Evolutionary conservation across 208 protist genomes (phyloP), one percentile per base, ranked within the genome.

Genomic region (Leishmania braziliensis): DNA sequence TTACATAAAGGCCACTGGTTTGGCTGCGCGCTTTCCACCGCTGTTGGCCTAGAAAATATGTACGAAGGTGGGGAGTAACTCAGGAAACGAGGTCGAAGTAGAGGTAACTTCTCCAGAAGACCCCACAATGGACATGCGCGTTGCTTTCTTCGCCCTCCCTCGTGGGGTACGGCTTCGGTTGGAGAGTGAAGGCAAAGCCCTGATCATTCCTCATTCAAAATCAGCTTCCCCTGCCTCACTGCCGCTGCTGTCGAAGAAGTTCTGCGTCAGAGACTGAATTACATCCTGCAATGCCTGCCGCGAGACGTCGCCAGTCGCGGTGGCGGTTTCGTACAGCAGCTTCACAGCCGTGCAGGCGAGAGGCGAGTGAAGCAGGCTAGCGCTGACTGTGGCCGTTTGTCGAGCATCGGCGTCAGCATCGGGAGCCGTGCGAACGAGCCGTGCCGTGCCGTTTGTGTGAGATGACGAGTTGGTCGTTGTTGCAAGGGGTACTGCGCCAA

Each of bases 261-360:
- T 83, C 53, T 84, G 68, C 53, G 88, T 71, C n/a, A 95, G 85
- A 36, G 83, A 48, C 39, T 85, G 78, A 29, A 93, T 69, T 0
- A 72, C 68, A n/a, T 88, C 83, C 46, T 89, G 86, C 75, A 95
- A 84, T 36, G 86, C 80, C 48, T 77, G 75, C 53, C 85, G 73
- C 29, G 82, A 85, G 18, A 92, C 91, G 39, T 95, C 81, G 9
- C 77, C 80, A n/a, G 86, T 90, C 1, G 85, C 72, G 43, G 71
- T 12, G 46, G 68, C 58, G 51, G 71, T 73, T 50, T 95, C 91
- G 71, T 91, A 95, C 16, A 95, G 75, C 75, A 95, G 80, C 46
- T 85, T 85, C 36, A 82, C 77, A 20, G 82, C 82, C 0, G 82
- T 85, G 82, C 82, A 85, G 73, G 79, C 83, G 50, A 86, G 63